A percentile compares a stretch with the other conserved stretches of the same genome.
Evolutionary conservation across 2,329 filamentous ascomycete species (phyloP).

Genomic region (Colletotrichum orbiculare): DNA sequence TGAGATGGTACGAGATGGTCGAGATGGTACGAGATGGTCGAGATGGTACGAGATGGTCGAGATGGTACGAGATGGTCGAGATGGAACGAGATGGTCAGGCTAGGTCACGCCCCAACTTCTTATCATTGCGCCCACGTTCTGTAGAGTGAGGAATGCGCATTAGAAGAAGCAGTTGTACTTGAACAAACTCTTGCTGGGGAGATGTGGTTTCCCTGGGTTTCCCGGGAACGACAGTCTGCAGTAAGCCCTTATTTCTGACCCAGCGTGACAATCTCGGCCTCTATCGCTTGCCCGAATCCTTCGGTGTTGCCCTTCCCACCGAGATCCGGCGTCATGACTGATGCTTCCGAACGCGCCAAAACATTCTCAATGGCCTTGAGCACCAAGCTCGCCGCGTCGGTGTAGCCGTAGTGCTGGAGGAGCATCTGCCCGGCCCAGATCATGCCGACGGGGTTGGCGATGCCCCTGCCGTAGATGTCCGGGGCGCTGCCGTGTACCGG

Average conservation of each 20-base stretch:
- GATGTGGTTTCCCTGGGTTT: no score
- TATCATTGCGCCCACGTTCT: no score
- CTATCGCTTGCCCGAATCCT: conserved; percentile 39
- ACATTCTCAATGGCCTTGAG: conserved; percentile 72
- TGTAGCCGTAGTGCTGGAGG: conserved; percentile 69
- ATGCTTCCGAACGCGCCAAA: conserved; percentile 57
- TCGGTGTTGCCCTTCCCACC: conserved; percentile 43
- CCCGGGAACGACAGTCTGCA: neutral
- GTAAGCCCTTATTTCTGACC: conserved; percentile 3
- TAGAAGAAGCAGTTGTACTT: no score
- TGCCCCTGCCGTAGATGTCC: conserved; percentile 77
- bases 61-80: no score
- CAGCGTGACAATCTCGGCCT: conserved; percentile 37
- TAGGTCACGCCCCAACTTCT: no score
- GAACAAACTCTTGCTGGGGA: no score
- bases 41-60: no score
- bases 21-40: no score
- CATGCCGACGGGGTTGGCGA: conserved; percentile 79
- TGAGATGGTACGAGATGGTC: no score
- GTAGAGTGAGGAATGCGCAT: no score
- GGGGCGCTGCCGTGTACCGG: conserved; percentile 80
- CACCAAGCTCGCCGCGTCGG: conserved; percentile 59
- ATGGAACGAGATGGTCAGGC: no score
- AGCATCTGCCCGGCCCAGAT: conserved; percentile 80
- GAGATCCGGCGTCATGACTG: conserved; percentile 46